Percentiles rank a stretch among this genome's conserved stretches.
Evolutionary conservation across 768 basidiomycete genomes (phyloP).

Genomic region (Rhodotorula kratochvilovae): DNA sequence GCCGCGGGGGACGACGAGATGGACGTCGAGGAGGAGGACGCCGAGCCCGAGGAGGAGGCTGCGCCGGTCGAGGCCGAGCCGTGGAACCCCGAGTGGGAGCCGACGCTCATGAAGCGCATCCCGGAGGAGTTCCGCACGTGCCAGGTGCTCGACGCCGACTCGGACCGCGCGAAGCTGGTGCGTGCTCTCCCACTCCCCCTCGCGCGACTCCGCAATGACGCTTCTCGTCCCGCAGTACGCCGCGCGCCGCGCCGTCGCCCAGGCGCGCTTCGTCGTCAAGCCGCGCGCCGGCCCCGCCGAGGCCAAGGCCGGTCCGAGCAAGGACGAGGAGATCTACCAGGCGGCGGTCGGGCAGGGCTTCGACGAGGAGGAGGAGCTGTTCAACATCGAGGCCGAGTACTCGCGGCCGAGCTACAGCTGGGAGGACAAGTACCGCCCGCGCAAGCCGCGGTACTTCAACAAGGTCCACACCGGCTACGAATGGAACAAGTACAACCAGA

Average conservation of each 20-base stretch:
- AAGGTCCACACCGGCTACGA: slow-evolving; percentile 98
- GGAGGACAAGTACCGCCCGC: slow-evolving; percentile 97
- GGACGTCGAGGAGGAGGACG: slow-evolving; percentile 54
- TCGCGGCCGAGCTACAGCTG: slow-evolving; percentile 84
- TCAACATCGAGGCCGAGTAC: slow-evolving; percentile 81
- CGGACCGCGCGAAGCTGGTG: slow-evolving; percentile 59
- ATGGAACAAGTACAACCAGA: slow-evolving; percentile 99
- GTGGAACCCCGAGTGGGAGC: slow-evolving; percentile 30
- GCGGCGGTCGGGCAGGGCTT: slow-evolving; percentile 80
- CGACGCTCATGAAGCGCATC: slow-evolving; percentile 42
- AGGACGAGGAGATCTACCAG: slow-evolving; percentile 47
- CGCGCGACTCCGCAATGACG: neutral
- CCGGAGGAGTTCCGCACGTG: slow-evolving; percentile 71
- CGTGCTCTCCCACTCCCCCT: slow-evolving; percentile 42
- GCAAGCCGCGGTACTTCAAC: slow-evolving; percentile 98
- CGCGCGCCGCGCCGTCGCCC: slow-evolving; percentile 73
- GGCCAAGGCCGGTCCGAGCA: neutral
- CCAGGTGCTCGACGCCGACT: slow-evolving; percentile 59
- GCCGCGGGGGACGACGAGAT: slow-evolving; percentile 48
- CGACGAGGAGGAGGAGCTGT: slow-evolving; percentile 92
- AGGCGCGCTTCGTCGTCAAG: slow-evolving; percentile 82
- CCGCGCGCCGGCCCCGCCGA: slow-evolving; percentile 48
- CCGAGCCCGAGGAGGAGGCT: slow-evolving; percentile 67
- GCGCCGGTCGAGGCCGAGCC: slow-evolving; percentile 66
- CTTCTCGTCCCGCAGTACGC: slow-evolving; percentile 56